Conservation (phyloP, 768 basidiomycete genomes). For the Tricholoma matsutake region DNA sequence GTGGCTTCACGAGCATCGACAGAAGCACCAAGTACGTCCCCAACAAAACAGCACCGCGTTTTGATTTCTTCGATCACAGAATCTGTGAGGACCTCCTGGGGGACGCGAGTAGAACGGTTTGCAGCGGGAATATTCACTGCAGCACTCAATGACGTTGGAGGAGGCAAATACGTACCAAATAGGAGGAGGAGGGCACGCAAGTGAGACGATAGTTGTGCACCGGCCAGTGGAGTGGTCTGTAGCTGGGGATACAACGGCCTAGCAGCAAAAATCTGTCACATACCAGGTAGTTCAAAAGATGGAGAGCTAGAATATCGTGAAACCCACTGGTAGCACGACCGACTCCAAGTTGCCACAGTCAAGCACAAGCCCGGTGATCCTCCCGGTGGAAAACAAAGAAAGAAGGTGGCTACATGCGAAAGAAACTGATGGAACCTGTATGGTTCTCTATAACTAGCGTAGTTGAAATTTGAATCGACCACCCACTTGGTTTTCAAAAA, state of each 20-base stretch:
- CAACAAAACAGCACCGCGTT: slow-evolving; percentile 87
- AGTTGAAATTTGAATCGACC: neutral
- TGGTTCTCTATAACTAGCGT: neutral
- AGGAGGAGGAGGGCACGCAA: slow-evolving; percentile 77
- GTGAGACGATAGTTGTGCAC: slow-evolving; percentile 75
- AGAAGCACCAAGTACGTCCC: slow-evolving; percentile 47
- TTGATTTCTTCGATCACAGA: slow-evolving; percentile 87
- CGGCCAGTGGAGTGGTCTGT: slow-evolving; percentile 84
- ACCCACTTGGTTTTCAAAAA: slow-evolving; percentile 88
- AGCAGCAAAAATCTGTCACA: slow-evolving; percentile 80
- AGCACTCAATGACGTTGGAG: slow-evolving; percentile 67
- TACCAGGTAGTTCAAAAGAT: neutral
- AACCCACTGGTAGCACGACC: slow-evolving; percentile 76
- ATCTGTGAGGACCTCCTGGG: slow-evolving; percentile 77
- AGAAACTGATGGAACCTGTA: slow-evolving; percentile 88
- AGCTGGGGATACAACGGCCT: slow-evolving; percentile 83
- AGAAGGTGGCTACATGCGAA: slow-evolving; percentile 89
- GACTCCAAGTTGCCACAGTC: slow-evolving; percentile 94
- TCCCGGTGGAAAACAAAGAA: slow-evolving; percentile 79
- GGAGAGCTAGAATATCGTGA: neutral
- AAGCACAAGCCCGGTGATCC: slow-evolving; percentile 90
- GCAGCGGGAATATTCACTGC: slow-evolving; percentile 60
- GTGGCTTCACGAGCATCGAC: slow-evolving; percentile 32
- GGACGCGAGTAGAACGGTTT: slow-evolving; percentile 64
- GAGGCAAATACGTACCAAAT: slow-evolving; percentile 84